Evolutionary conservation across 768 basidiomycete genomes (phyloP).

Genomic region (Suillus lakei): DNA sequence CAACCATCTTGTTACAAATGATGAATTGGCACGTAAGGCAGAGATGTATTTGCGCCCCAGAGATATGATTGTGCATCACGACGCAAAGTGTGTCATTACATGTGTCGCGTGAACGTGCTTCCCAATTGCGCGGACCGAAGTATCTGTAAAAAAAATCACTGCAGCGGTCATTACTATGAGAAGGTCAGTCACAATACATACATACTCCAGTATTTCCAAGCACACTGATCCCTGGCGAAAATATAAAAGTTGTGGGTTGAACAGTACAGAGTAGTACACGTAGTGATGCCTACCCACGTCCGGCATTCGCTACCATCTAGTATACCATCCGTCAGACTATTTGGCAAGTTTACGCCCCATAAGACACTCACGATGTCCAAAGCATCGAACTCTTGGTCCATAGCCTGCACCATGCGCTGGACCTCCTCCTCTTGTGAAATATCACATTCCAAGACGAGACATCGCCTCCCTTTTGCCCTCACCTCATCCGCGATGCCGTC

Average conservation of each 20-base stretch:
- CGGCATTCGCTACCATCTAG: conserved; percentile 11
- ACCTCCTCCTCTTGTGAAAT: conserved; percentile 45
- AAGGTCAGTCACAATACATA: conserved; percentile 38
- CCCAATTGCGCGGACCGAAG: conserved; percentile 69
- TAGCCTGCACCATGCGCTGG: conserved; percentile 36
- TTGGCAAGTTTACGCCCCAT: not conserved
- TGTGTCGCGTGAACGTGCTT: conserved; percentile 78
- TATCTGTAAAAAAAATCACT: conserved; percentile 39
- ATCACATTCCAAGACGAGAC: conserved; percentile 34
- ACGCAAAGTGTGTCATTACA: conserved; percentile 67
- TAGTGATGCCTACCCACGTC: conserved; percentile 37
- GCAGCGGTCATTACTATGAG: not conserved
- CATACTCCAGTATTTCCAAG: conserved; percentile 70
- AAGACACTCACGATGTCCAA: conserved; percentile 46
- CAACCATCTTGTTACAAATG: conserved; percentile 16
- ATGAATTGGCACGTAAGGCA: not conserved
- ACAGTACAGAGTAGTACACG: not conserved
- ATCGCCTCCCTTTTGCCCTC: conserved; percentile 19
- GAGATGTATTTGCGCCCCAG: not conserved
- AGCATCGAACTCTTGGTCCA: conserved; percentile 36
- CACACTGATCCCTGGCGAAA: conserved; percentile 60
- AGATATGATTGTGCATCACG: conserved; percentile 47
- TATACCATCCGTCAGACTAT: not conserved
- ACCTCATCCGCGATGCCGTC: conserved; percentile 28
- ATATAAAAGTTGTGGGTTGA: conserved; percentile 1